Percentiles rank a stretch among this genome's conserved stretches.
Evolutionary conservation across 495 filamentous ascomycete genomes (phyloP).

Genomic region (Daldinia bambusicola): DNA sequence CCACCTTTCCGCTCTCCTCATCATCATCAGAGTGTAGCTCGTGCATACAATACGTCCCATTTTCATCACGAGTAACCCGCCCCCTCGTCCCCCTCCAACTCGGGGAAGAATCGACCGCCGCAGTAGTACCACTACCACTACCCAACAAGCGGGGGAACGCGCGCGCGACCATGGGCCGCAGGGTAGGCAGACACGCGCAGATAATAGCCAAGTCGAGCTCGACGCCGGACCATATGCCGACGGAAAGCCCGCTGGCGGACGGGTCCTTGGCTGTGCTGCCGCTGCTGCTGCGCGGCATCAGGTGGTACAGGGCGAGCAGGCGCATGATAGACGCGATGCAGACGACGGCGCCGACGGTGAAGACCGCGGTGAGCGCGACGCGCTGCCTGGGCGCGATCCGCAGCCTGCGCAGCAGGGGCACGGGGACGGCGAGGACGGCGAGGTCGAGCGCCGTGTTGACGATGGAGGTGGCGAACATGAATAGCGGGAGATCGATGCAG

Average conservation of each 20-base stretch:
- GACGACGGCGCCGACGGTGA: constrained; percentile 46
- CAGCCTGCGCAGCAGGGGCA: constrained; percentile 22
- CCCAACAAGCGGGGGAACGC: constrained; percentile 36
- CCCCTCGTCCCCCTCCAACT: background rate
- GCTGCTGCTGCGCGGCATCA: background rate
- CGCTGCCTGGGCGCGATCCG: constrained; percentile 39
- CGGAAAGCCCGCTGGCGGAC: constrained; percentile 10
- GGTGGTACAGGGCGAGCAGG: constrained; percentile 37
- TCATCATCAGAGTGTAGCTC: background rate
- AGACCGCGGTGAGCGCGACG: constrained; percentile 43
- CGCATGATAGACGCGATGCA: constrained; percentile 47
- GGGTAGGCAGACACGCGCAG: constrained; percentile 50
- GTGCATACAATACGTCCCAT: background rate
- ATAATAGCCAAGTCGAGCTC: constrained; percentile 49
- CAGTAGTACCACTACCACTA: background rate
- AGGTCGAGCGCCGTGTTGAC: constrained; percentile 48
- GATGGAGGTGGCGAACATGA: constrained; percentile 45
- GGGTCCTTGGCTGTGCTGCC: constrained; percentile 12
- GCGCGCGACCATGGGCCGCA: constrained; percentile 43
- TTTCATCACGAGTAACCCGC: no score
- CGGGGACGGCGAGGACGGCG: constrained; percentile 42
- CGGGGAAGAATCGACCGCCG: background rate
- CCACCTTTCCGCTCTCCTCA: background rate
- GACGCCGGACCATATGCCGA: constrained; percentile 47
- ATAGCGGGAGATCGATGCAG: constrained; percentile 45